Conservation (phyloP, 1,139 yeast species). For the Saccharomyces hybrid region DNA sequence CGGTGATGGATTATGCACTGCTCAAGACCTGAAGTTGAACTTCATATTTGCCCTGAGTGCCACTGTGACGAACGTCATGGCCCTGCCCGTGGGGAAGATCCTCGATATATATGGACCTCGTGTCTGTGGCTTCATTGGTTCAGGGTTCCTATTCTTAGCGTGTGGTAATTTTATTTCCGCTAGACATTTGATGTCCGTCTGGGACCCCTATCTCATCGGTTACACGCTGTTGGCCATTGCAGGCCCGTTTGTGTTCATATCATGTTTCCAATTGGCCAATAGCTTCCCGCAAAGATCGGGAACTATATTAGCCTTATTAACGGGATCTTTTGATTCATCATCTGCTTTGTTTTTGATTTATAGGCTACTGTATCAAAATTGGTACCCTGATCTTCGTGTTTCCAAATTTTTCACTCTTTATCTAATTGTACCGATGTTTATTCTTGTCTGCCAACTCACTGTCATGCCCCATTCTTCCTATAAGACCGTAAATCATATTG, state of each 20-base stretch:
- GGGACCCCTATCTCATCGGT: constrained; percentile 60
- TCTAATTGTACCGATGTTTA: constrained; percentile 64
- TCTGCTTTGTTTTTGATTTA: constrained; percentile 66
- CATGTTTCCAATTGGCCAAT: constrained; percentile 72
- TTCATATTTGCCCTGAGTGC: constrained; percentile 80
- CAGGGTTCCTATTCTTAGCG: constrained; percentile 49
- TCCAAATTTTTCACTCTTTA: constrained; percentile 57
- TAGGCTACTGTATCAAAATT: constrained; percentile 51
- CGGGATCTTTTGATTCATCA: constrained; percentile 75
- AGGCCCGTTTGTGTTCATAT: constrained; percentile 75
- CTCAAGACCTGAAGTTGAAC: constrained; percentile 75
- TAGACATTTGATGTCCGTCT: constrained; percentile 7
- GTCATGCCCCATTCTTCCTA: constrained; percentile 76
- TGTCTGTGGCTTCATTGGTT: constrained; percentile 68
- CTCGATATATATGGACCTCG: constrained; percentile 77
- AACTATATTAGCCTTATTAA: constrained; percentile 57
- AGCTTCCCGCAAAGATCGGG: constrained; percentile 68
- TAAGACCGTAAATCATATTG: constrained; percentile 47
- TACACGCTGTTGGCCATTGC: constrained; percentile 63
- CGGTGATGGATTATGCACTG: constrained; percentile 40
- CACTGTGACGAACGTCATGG: constrained; percentile 73
- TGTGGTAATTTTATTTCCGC: constrained; percentile 38
- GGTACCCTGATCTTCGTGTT: constrained; percentile 33
- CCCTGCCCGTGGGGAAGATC: constrained; percentile 72
- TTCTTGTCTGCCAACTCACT: constrained; percentile 59